Conservation (phyloP, 2,329 filamentous ascomycete genomes). For the Grosmannia clavigera region DNA sequence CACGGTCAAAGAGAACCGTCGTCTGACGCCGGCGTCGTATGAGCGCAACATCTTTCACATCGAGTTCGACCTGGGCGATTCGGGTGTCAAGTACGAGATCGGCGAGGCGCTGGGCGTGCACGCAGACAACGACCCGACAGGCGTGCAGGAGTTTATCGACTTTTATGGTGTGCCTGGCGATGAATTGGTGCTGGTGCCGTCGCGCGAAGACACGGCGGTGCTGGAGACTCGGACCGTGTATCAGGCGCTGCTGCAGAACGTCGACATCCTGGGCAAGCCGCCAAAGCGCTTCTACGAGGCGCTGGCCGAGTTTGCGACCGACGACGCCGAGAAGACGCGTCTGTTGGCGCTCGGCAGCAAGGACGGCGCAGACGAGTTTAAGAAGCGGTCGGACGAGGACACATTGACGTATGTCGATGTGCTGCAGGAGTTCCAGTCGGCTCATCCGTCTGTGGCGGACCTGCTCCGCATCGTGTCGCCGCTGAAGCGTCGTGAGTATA, state of each 20-base stretch:
- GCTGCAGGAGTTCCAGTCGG: slow-evolving; percentile 78
- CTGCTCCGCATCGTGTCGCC: slow-evolving; percentile 78
- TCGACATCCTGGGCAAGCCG: slow-evolving; percentile 93
- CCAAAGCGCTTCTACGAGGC: slow-evolving; percentile 97
- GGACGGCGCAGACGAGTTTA: slow-evolving; percentile 81
- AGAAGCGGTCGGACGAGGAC: slow-evolving; percentile 81
- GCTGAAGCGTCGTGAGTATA: slow-evolving; percentile 95
- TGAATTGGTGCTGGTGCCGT: slow-evolving; percentile 82
- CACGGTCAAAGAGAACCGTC: slow-evolving; percentile 87
- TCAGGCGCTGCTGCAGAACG: slow-evolving; percentile 80
- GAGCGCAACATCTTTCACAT: slow-evolving; percentile 99
- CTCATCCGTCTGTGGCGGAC: slow-evolving; percentile 78
- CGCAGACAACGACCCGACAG: slow-evolving; percentile 73
- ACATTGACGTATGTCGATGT: slow-evolving; percentile 85
- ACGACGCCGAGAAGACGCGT: slow-evolving; percentile 70
- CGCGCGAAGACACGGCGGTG: slow-evolving; percentile 60
- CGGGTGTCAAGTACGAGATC: slow-evolving; percentile 90
- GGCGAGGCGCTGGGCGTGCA: slow-evolving; percentile 95
- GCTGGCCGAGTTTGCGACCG: slow-evolving; percentile 71
- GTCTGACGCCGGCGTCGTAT: slow-evolving; percentile 76
- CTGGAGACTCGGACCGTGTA: slow-evolving; percentile 85
- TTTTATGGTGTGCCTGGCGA: slow-evolving; percentile 76
- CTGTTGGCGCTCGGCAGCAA: slow-evolving; percentile 64
- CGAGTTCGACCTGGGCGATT: slow-evolving; percentile 87
- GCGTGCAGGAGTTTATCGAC: slow-evolving; percentile 76